Evolutionary conservation across 2,329 filamentous ascomycete species (phyloP), one percentile per base, ranked within the genome.

Genomic region (Cercospora janseana): DNA sequence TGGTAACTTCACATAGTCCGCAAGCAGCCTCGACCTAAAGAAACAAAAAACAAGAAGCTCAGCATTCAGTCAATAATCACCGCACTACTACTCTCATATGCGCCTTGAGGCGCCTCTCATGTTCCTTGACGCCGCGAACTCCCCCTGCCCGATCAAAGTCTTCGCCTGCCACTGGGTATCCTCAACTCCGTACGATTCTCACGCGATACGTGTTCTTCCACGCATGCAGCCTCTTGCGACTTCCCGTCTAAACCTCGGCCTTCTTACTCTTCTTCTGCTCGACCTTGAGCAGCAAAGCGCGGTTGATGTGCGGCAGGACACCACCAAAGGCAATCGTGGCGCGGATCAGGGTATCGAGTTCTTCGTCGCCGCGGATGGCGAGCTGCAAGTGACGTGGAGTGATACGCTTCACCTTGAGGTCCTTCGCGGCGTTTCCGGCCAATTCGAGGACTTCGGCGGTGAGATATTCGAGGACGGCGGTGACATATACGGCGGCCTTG

Each of bases 331-430:
- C 93, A 67, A 98, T 98, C 57, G 93, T 98, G 51, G 93, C 93
- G 65, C 91, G 88, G 70, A 98, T 97, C 51, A 98, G 80, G 18
- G 91, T 97, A 72, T 98, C 93, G 63, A 98, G 80, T 75, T 98
- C 93, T 76, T 98, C 93, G 72, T 98, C 93, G 31, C 58, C 58
- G 70, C 93, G 86, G 80, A 98, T 98, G 76, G 93, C 93, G 66
- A 98, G 89, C 80, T 98, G 93, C 40, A 98, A 84, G 77, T 98
- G 93, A 76, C 93, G 90, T 61, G 93, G 93, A 56, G 97, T 98
- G 79, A 98, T 98, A 87, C 93, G 91, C 61, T 92, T 98, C 87
- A 97, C 97, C 88, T 98, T 98, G 86, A 97, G 96, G 79, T 98
- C 93, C 67, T 93, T 92, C 60, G 93, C 93, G 68, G 93, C 93